Evolutionary conservation across 768 basidiomycete species (phyloP), one percentile per base, ranked within the genome.

Genomic region (Sporobolomyces roseus): DNA sequence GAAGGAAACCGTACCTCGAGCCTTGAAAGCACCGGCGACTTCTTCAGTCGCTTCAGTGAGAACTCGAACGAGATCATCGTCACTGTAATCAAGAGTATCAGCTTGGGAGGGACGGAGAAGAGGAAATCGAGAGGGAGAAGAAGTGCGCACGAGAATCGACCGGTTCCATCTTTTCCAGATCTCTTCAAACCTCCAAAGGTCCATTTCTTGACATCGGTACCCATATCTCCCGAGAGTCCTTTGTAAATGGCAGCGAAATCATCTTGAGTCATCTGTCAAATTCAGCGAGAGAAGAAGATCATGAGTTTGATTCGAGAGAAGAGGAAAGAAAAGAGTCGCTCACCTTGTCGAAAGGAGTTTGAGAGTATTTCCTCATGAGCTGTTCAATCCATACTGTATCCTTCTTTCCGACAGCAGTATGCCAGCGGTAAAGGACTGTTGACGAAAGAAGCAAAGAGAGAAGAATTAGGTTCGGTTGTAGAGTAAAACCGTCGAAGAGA

Each of bases 341-440:
- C 3, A 64, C 70, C 8, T 66, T 9, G n/a, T 56, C 59, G 41
- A 54, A 63, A 17, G 61, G 56, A 50, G 36, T 62, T 25, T 55
- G 55, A 54, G 74, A 30, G 64, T 77, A 70, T 16, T 70, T 14
- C 25, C 52, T 41, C 76, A 90, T 84, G n/a, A 85, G 77, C 25
- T 74, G 69, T 55, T 79, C 77, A 19, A 78, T 76, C 79, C 80
- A 81, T 16, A 70, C 4, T 50, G 79, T 76, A 70, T 79, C 78
- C 19, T 71, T 54, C 45, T 64, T 30, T 8, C 78, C 78, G n/a
- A 78, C 78, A 46, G 73, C 75, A 7, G 76, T 76, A 65, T 78
- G 81, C 79, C 78, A 69, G 30, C 62, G 62, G 62, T 69, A 69
- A 49, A 69, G 56, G 19, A 55, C 51, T 60, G 29, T 43, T 19